A percentile compares a stretch with the other conserved stretches of the same genome.
Evolutionary conservation across 306 rosid species (phyloP).

Genomic region (Senna tora): DNA sequence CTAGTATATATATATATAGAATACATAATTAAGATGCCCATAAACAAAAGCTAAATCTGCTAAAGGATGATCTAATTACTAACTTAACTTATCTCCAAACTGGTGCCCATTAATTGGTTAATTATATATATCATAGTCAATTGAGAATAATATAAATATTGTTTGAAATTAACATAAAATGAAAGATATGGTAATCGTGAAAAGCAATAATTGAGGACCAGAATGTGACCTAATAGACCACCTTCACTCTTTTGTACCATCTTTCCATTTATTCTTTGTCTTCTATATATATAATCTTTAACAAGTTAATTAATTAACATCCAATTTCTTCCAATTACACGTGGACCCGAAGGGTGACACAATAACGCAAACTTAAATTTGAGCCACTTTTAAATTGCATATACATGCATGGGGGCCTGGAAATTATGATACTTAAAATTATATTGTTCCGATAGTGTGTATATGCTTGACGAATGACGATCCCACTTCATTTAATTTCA

Average conservation of each 20-base stretch:
- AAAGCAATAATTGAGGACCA: not conserved
- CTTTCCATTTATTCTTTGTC: too few relatives aligned
- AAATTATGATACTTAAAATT: too few relatives aligned
- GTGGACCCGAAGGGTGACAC: not conserved
- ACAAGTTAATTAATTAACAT: not conserved
- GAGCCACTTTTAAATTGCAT: not conserved
- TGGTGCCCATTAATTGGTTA: not conserved
- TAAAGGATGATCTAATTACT: not conserved
- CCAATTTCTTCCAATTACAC: conserved; percentile 1
- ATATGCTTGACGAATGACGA: not conserved
- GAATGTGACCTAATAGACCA: conserved; percentile 15
- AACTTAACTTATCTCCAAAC: not conserved
- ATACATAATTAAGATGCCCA: conserved; percentile 18
- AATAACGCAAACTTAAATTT: not conserved
- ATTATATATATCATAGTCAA: too few relatives aligned
- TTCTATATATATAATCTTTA: too few relatives aligned
- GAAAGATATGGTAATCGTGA: not conserved
- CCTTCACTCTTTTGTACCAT: not conserved
- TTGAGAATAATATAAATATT: not conserved
- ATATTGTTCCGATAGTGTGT: not conserved
- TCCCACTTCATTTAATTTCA: not conserved
- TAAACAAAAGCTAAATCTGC: conserved; percentile 2
- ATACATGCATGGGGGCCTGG: too few relatives aligned
- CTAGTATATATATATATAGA: too few relatives aligned
- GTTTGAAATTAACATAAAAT: not conserved